phyloP scores from a whole-genome alignment of 2,329 filamentous ascomycete species.

The Cladosporium sphaerospermum region DNA sequence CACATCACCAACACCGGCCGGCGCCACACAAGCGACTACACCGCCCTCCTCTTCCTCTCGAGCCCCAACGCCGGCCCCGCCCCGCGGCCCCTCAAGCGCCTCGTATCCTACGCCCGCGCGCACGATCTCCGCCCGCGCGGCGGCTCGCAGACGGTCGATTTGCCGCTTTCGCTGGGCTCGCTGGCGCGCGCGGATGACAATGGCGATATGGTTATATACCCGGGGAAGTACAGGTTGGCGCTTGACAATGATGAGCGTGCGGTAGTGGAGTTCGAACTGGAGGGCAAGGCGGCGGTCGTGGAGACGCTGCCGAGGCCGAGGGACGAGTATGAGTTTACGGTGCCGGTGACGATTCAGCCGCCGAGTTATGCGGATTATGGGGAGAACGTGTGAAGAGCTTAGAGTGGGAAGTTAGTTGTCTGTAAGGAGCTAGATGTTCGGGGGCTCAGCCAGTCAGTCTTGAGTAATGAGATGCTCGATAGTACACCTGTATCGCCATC shows the following conservation, averaged over 20 bases:
- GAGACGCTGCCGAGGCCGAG: constrained; percentile 6
- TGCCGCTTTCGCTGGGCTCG: constrained; percentile 35
- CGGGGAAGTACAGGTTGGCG: constrained; percentile 36
- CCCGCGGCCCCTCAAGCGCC: constrained; percentile 38
- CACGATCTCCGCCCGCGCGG: constrained; percentile 15
- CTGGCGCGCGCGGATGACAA: constrained; percentile 33
- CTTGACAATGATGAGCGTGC: constrained; percentile 35
- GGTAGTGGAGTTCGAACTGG: constrained; percentile 19
- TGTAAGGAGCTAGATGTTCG: too few species aligned
- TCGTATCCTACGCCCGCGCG: constrained; percentile 26
- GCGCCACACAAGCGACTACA: constrained; percentile 33
- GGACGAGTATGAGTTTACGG: constrained; percentile 6
- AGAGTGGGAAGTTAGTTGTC: too few species aligned
- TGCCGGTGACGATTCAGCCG: constrained; percentile 10
- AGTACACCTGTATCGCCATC: too few species aligned
- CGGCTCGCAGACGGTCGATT: constrained; percentile 19
- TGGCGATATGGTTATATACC: constrained; percentile 37
- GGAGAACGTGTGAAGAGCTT: neutral
- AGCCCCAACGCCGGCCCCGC: constrained; percentile 34
- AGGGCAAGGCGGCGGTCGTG: constrained; percentile 10
- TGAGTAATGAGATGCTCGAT: too few species aligned
- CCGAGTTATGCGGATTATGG: neutral
- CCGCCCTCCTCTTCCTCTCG: constrained; percentile 35
- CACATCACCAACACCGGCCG: constrained; percentile 34
- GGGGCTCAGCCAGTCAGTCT: too few species aligned